Base-by-base conservation (phyloP, 2,329 filamentous ascomycete genomes). In the Thelonectria blattea region DNA sequence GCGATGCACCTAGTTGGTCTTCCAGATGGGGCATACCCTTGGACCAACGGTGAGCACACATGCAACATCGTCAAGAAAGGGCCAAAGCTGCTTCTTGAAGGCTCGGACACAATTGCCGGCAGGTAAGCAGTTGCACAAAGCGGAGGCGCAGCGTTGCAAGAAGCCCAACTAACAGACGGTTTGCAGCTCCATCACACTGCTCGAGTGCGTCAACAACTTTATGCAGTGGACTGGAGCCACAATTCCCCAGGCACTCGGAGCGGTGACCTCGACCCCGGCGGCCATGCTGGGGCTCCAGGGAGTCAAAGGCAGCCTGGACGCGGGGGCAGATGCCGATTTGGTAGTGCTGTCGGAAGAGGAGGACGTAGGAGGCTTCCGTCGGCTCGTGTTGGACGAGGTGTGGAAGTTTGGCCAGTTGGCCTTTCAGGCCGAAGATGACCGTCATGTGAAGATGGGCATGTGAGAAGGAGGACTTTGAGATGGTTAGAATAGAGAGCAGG, bases 1-100 rank as follows among this genome's bases (percentile, higher is more conserved):
- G 93, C 93, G 5, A 96, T 96, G 92, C 88, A 91, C 67, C 83
- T 96, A 15, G 89, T 91, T 18, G 93, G 93, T 1, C 81, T 96
- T 55, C 90, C 91, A 0, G 93, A 97, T 70, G 93, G 93, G 3
- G 83, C 86, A 2, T 96, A 97, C 73, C 85, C 89, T 63, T 96
- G 92, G 92, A 93, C 88, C 5, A 96, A 97, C 68, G 86, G 86
- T 7, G 83, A 85, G 57, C 77, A 78, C 24, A 81, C 81, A 47
- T 83, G 83, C 64, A 81, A 78, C 37, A 87, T 90, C 65, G 76
- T 90, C 61, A 94, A 94, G 78, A 85, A 84, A 52, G 92, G 93
- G 1, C 80, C 87, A 0, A 83, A 89, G 56, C 77, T 97, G 37
- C 88, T 91, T 3, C 81, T 96, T 0, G 90, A 96, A 72, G 91